Evolutionary conservation across 768 basidiomycete genomes (phyloP).

Genomic region (Lactarius vividus): DNA sequence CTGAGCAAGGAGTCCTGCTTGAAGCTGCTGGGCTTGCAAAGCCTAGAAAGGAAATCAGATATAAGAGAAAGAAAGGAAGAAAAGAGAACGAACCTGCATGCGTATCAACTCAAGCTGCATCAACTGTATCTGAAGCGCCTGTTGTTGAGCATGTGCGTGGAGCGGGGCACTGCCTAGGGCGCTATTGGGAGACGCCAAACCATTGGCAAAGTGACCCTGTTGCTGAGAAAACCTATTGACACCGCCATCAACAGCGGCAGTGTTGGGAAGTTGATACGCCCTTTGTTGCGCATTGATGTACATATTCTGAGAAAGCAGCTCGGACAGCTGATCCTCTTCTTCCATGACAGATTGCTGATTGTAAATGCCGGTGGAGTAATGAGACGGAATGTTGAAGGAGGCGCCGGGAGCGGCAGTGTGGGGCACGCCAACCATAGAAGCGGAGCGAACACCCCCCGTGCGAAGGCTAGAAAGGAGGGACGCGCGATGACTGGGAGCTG

Average conservation of each 20-base stretch:
- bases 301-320: conserved; percentile 52
- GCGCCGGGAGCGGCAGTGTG: conserved; percentile 65
- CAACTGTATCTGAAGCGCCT: conserved; percentile 78
- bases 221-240: conserved; percentile 65
- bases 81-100: conserved; percentile 59
- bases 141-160: conserved; percentile 52
- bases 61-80: conserved; percentile 19
- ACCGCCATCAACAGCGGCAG: conserved; percentile 67
- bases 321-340: conserved; percentile 59
- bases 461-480: conserved; percentile 86
- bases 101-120: conserved; percentile 80
- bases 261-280: conserved; percentile 54
- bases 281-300: conserved; percentile 44
- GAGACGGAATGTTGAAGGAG: conserved; percentile 58
- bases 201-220: conserved; percentile 47
- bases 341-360: conserved; percentile 46
- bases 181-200: conserved; percentile 47
- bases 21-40: conserved; percentile 72
- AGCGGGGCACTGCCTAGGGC: conserved; percentile 39
- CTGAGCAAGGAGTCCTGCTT: conserved; percentile 66
- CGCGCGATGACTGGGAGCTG: conserved; percentile 56
- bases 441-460: conserved; percentile 86
- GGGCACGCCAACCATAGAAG: conserved; percentile 48
- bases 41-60: conserved; percentile 40
- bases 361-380: conserved; percentile 47